These are phyloP conservation scores for Sporothrix globosa DNA, from an alignment of 2,329 filamentous ascomycete species.

Conservation along the genomic window DNA sequence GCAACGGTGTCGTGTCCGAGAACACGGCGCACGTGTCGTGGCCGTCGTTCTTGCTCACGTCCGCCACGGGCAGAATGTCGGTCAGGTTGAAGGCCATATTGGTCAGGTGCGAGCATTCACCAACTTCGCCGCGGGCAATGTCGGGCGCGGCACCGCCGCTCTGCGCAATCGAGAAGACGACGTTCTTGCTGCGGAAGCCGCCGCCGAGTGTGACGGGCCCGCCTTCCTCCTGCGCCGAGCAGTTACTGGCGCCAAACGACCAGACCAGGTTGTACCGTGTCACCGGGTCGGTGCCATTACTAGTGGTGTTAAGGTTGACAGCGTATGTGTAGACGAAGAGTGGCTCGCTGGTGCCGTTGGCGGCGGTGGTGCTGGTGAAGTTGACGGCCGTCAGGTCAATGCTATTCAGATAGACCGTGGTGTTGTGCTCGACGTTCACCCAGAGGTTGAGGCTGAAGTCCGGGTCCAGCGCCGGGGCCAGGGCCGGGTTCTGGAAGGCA, in stretches of 20 bases:
- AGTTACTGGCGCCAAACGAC: conserved; percentile 24
- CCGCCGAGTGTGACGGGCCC: background rate
- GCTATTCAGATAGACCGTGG: background rate
- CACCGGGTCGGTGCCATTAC: background rate
- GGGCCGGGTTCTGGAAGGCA: conserved; percentile 39
- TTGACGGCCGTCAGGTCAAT: conserved; percentile 28
- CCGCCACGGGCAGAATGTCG: conserved; percentile 23
- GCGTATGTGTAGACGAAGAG: conserved; percentile 14
- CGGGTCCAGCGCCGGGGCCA: conserved; percentile 34
- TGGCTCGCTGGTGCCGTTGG: background rate
- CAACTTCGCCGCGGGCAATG: background rate
- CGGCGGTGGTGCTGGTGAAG: conserved; percentile 16
- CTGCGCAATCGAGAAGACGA: conserved; percentile 16
- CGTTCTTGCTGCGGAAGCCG: background rate
- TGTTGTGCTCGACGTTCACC: conserved; percentile 20
- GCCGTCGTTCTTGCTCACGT: conserved; percentile 22
- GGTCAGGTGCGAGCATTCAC: background rate
- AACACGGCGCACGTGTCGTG: conserved; percentile 25
- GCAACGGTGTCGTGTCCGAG: conserved; percentile 27
- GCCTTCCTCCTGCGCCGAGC: conserved; percentile 12
- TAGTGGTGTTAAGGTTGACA: conserved; percentile 15
- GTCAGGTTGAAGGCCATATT: conserved; percentile 31
- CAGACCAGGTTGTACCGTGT: conserved; percentile 24
- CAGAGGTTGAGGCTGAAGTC: conserved; percentile 16
- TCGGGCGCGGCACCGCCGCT: background rate